Evolutionary conservation across 371 early-diverging fungal species (phyloP).

Genomic region (Rhizopus arrhizus): DNA sequence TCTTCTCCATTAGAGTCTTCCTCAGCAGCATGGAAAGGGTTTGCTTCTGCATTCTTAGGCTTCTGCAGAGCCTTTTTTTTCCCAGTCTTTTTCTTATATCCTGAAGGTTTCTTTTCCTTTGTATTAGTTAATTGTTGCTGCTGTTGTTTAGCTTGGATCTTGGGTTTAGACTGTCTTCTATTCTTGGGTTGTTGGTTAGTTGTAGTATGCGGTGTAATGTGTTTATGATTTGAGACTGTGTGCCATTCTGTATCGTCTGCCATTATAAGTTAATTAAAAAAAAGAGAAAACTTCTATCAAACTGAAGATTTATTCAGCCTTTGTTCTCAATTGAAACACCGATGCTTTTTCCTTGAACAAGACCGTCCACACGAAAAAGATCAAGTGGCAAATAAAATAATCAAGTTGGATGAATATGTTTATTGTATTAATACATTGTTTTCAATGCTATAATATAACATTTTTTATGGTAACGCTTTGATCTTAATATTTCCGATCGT

Average conservation of each 20-base stretch:
- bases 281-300: not conserved
- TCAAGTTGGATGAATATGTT: too few relatives aligned
- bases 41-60: not conserved
- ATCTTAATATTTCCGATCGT: too few relatives aligned
- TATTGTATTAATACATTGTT: too few relatives aligned
- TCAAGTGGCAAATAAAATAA: too few relatives aligned
- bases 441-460: too few relatives aligned
- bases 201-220: not conserved
- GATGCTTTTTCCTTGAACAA: too few relatives aligned
- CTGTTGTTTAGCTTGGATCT: constrained; percentile 1
- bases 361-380: too few relatives aligned
- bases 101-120: constrained; percentile 1
- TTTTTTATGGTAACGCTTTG: too few relatives aligned
- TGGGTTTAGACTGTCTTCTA: constrained; percentile 14
- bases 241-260: constrained; percentile 40
- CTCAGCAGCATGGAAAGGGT: constrained; percentile 12
- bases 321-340: too few relatives aligned
- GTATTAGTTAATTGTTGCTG: not conserved
- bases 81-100: not conserved
- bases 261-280: constrained; percentile 10
- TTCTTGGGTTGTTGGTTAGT: not conserved
- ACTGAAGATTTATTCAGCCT: too few relatives aligned
- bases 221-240: constrained; percentile 25
- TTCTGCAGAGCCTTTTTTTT: not conserved
- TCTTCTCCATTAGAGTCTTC: constrained; percentile 47